A percentile compares a stretch with the other conserved stretches of the same genome.
Evolutionary conservation across 2,329 filamentous ascomycete species (phyloP).

Genomic region (Didymella glomerata): DNA sequence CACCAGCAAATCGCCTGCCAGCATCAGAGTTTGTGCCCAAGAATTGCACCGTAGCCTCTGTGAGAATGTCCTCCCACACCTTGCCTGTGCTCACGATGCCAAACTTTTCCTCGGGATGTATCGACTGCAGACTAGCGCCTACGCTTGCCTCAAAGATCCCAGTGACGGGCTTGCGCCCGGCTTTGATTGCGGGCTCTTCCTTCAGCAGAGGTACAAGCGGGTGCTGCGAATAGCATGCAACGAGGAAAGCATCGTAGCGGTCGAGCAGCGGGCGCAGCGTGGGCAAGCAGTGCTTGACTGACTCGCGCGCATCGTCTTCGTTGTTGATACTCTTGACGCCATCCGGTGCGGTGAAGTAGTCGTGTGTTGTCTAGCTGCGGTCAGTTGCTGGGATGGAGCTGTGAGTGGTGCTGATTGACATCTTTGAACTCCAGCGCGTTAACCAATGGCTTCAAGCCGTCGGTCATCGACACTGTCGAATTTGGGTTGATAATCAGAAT

Average conservation of each 20-base stretch:
- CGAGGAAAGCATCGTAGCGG: slow-evolving; percentile 76
- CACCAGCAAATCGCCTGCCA: slow-evolving; percentile 73
- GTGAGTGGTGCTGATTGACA: slow-evolving; percentile 48
- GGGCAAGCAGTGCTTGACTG: slow-evolving; percentile 68
- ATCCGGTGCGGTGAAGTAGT: slow-evolving; percentile 71
- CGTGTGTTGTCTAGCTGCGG: slow-evolving; percentile 57
- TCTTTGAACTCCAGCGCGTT: slow-evolving; percentile 55
- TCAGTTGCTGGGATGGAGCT: slow-evolving; percentile 52
- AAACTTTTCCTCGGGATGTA: slow-evolving; percentile 66
- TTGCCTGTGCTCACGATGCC: slow-evolving; percentile 89
- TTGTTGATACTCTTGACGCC: slow-evolving; percentile 82
- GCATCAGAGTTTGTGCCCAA: slow-evolving; percentile 61
- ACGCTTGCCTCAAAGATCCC: slow-evolving; percentile 92
- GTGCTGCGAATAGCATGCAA: slow-evolving; percentile 90
- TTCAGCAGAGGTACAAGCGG: slow-evolving; percentile 73
- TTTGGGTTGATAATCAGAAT: slow-evolving; percentile 84
- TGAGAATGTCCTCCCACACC: slow-evolving; percentile 80
- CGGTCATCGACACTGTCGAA: slow-evolving; percentile 76
- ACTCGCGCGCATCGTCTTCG: slow-evolving; percentile 70
- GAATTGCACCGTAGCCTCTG: slow-evolving; percentile 69
- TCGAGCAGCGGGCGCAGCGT: slow-evolving; percentile 59
- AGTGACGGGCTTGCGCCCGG: slow-evolving; percentile 64
- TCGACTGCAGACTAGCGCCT: slow-evolving; percentile 66
- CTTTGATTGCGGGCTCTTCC: slow-evolving; percentile 50
- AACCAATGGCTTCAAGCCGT: slow-evolving; percentile 65